These are phyloP conservation scores for Saprolegnia diclina DNA, from an alignment of 352 stramenopile genomes.

Conservation along the genomic window DNA sequence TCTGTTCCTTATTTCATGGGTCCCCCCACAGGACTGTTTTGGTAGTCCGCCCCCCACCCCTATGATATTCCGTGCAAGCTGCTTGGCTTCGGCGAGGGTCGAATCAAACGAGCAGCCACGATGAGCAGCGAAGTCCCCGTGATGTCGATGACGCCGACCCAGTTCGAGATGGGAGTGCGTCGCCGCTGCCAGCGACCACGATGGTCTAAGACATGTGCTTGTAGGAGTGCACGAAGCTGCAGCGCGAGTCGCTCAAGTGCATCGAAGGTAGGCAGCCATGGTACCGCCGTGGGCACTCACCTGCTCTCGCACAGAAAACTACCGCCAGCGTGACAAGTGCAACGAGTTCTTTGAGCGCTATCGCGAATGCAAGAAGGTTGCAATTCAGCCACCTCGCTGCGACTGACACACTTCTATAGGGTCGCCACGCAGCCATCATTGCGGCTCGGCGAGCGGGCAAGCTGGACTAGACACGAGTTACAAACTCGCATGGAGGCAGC, in stretches of 20 bases:
- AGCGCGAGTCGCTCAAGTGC: slow-evolving; percentile 24
- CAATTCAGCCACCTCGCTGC: neutral
- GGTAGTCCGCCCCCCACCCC: no score
- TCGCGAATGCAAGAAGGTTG: slow-evolving; percentile 28
- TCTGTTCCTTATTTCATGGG: no score
- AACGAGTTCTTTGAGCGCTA: slow-evolving; percentile 26
- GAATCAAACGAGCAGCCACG: neutral
- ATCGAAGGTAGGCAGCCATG: slow-evolving; percentile 16
- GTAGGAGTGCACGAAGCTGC: slow-evolving; percentile 24
- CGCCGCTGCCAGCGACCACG: neutral
- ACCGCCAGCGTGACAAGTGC: slow-evolving; percentile 20
- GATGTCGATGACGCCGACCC: slow-evolving; percentile 14
- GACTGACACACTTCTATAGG: neutral
- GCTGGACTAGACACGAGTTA: slow-evolving; percentile 8
- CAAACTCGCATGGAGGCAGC: slow-evolving; percentile 20
- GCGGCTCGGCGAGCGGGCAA: slow-evolving; percentile 21
- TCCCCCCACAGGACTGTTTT: no score
- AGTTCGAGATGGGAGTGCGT: slow-evolving; percentile 26
- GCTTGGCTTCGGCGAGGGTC: neutral
- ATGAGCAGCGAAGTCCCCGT: neutral
- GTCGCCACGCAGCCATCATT: slow-evolving; percentile 22
- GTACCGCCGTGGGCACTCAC: neutral
- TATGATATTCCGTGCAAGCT: no score
- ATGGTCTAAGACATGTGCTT: neutral
- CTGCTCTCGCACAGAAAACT: slow-evolving; percentile 12